Percentiles rank a stretch among this genome's conserved stretches.
Evolutionary conservation across 352 stramenopile genomes (phyloP).

Genomic region (Phytophthora litchii): DNA sequence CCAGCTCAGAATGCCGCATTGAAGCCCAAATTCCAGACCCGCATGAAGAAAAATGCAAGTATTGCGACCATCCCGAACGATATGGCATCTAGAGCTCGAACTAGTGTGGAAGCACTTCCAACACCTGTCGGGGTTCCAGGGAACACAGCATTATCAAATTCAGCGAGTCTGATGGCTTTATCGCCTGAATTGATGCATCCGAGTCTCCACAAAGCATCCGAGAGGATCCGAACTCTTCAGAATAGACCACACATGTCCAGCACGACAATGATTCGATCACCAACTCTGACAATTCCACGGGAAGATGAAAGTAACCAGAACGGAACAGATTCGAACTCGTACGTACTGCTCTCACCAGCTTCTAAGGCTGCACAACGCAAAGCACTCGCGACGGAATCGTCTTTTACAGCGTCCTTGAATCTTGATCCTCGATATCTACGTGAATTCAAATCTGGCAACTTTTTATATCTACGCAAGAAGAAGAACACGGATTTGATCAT

Average conservation of each 20-base stretch:
- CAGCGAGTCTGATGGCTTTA: conserved; percentile 40
- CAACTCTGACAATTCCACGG: conserved; percentile 12
- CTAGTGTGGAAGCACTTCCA: neutral
- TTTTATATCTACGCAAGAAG: conserved; percentile 81
- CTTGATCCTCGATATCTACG: conserved; percentile 74
- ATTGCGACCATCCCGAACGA: conserved; percentile 33
- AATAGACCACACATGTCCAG: conserved; percentile 35
- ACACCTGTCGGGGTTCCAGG: neutral
- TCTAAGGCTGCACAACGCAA: conserved; percentile 38
- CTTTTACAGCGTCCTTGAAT: conserved; percentile 81
- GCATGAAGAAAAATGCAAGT: conserved; percentile 61
- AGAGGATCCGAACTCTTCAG: conserved; percentile 56
- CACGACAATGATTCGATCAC: conserved; percentile 14
- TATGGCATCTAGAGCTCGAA: neutral
- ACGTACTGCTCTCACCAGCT: conserved; percentile 29
- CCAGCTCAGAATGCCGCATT: conserved; percentile 24
- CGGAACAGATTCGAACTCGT: conserved; percentile 2
- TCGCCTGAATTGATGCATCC: conserved; percentile 51
- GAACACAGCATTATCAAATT: conserved; percentile 18
- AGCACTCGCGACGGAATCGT: conserved; percentile 32
- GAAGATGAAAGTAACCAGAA: conserved; percentile 30
- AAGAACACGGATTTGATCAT: conserved; percentile 72
- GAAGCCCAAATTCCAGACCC: conserved; percentile 47
- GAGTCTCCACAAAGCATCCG: conserved; percentile 59
- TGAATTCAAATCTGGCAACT: conserved; percentile 83